Evolutionary conservation across 1,284 basidiomycete genomes (phyloP).

Genomic region (Moesziomyces globuligerus): DNA sequence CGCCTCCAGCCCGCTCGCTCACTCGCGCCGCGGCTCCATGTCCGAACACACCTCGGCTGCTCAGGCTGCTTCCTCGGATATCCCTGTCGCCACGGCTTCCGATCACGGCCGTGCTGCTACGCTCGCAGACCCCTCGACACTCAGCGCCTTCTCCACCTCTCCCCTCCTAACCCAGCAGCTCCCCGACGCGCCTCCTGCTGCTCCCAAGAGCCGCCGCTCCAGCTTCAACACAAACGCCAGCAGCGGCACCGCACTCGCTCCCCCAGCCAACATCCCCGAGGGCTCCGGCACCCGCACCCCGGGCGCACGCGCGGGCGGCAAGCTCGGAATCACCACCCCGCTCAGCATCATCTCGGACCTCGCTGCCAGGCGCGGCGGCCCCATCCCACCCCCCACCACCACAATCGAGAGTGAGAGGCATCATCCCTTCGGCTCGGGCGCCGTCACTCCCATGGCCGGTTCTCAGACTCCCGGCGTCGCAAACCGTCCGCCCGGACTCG

Average conservation of each 20-base stretch:
- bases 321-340: conserved; percentile 53
- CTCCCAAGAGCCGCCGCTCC: conserved; percentile 39
- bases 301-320: conserved; percentile 50
- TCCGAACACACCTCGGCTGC: conserved; percentile 14
- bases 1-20: conserved; percentile 37
- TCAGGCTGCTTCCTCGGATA: conserved; percentile 22
- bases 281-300: conserved; percentile 48
- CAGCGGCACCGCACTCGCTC: conserved; percentile 37
- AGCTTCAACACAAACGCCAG: conserved; percentile 44
- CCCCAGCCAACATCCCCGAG: conserved; percentile 24
- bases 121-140: conserved; percentile 8
- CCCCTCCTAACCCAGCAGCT: conserved; percentile 15
- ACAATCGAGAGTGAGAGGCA: conserved; percentile 51
- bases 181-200: conserved; percentile 7
- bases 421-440: conserved; percentile 62
- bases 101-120: conserved; percentile 48
- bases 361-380: conserved; percentile 56
- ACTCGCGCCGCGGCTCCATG: conserved; percentile 37
- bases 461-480: conserved; percentile 52
- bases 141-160: conserved; percentile 23
- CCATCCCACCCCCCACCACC: conserved; percentile 30
- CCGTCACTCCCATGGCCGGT: conserved; percentile 58
- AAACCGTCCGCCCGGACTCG: conserved; percentile 26
- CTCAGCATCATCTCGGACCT: conserved; percentile 67
- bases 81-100: conserved; percentile 52